Evolutionary conservation across 139 green algal species (phyloP).

Genomic region (Edaphochlamys debaryana): DNA sequence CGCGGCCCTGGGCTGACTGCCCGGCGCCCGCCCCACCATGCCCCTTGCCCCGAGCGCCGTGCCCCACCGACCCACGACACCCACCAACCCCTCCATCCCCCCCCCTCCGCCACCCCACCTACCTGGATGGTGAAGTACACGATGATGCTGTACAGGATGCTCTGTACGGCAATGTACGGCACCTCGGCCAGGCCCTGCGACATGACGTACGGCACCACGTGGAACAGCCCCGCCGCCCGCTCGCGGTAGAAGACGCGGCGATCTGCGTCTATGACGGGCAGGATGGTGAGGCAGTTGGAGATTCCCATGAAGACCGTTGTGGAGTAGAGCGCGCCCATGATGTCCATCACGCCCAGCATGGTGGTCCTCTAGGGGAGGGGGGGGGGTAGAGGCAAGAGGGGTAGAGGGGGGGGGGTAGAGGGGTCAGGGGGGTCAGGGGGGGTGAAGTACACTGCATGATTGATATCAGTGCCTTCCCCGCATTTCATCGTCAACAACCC

Average conservation of each 20-base stretch:
- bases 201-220: not conserved
- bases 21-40: no score
- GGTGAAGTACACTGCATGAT: no score
- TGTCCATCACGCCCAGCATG: constrained; percentile 59
- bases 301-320: constrained; percentile 55
- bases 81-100: no score
- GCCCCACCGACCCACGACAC: no score
- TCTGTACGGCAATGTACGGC: not conserved
- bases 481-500: no score
- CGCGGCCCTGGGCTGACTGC: no score
- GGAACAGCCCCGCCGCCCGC: not conserved
- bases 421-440: no score
- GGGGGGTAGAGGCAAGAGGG: not conserved
- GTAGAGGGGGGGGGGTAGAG: not conserved
- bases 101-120: no score
- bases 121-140: constrained; percentile 8
- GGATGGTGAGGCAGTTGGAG: constrained; percentile 34
- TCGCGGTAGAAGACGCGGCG: constrained; percentile 34
- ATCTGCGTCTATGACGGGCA: constrained; percentile 23
- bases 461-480: no score
- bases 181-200: not conserved
- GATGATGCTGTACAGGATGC: constrained; percentile 5
- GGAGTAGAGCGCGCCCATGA: constrained; percentile 65
- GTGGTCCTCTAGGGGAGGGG: not conserved
- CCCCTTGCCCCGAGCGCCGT: no score